These are phyloP conservation scores for Ailanthus altissimus DNA, from an alignment of 345 rosid genomes.

Conservation along the genomic window DNA sequence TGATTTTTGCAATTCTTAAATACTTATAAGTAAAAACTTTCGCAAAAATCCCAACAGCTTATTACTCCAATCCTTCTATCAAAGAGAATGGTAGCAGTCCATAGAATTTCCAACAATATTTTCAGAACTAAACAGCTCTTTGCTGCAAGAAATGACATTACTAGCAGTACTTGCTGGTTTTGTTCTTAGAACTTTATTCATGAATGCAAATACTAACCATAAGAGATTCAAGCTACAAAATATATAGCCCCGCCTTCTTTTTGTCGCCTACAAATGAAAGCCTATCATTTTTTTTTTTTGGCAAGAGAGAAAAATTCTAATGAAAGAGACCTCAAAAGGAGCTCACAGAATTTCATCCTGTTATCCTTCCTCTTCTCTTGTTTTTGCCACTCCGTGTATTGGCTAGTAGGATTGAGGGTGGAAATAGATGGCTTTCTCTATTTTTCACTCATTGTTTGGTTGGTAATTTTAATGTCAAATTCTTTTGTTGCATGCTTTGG, in stretches of 20 bases:
- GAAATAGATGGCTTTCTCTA: constrained; percentile 33
- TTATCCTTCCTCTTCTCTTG: constrained; percentile 36
- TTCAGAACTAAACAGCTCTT: constrained; percentile 39
- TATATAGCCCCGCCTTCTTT: constrained; percentile 34
- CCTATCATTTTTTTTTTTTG: constrained; percentile 37
- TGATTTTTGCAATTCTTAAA: too few species aligned
- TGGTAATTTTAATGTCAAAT: constrained; percentile 36
- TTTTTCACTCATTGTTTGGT: constrained; percentile 34
- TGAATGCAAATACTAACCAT: constrained; percentile 23
- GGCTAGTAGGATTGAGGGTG: constrained; percentile 35
- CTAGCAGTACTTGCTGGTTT: constrained; percentile 27
- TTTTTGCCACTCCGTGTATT: constrained; percentile 36
- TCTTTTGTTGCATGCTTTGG: constrained; percentile 36
- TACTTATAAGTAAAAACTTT: too few species aligned
- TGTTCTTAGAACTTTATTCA: constrained; percentile 35
- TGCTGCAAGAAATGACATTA: constrained; percentile 34
- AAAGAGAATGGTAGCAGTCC: constrained; percentile 25
- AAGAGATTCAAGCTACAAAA: constrained; percentile 27
- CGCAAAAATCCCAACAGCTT: too few species aligned
- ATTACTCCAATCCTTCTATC: constrained; percentile 26
- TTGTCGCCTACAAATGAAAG: constrained; percentile 39
- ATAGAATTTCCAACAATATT: constrained; percentile 32
- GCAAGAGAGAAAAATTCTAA: constrained; percentile 31
- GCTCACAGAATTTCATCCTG: constrained; percentile 37
- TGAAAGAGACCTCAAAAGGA: constrained; percentile 40